Evolutionary conservation across 2,329 filamentous ascomycete genomes (phyloP).

Genomic region (Colletotrichum coccodes): DNA sequence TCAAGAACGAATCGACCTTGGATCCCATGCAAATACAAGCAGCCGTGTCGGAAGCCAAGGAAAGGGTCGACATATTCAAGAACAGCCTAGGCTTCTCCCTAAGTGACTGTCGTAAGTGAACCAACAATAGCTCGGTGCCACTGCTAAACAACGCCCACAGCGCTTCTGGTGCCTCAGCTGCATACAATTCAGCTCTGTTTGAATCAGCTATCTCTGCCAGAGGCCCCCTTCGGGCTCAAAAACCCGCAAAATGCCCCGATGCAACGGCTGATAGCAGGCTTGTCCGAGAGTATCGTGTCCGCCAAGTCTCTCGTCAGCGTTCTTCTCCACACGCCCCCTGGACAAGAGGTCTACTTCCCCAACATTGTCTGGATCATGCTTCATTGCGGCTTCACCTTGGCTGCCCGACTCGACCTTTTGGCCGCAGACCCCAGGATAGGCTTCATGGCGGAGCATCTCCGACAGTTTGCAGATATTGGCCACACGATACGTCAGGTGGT

Average conservation of each 20-base stretch:
- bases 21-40: slow-evolving; percentile 29
- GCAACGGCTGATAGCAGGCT: slow-evolving; percentile 37
- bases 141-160: slow-evolving; percentile 25
- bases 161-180: slow-evolving; percentile 40
- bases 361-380: slow-evolving; percentile 45
- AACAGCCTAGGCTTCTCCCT: slow-evolving; percentile 39
- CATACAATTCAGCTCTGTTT: slow-evolving; percentile 43
- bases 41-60: slow-evolving; percentile 22
- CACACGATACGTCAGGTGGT: slow-evolving; percentile 42
- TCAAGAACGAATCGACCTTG: slow-evolving; percentile 29
- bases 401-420: slow-evolving; percentile 43
- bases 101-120: slow-evolving; percentile 42
- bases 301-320: slow-evolving; percentile 43
- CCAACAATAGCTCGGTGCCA: rapidly evolving
- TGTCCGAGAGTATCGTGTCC: slow-evolving; percentile 43
- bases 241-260: slow-evolving; percentile 37
- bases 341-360: slow-evolving; percentile 40
- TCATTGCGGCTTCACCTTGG: slow-evolving; percentile 42
- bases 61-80: slow-evolving; percentile 35
- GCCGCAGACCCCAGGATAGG: slow-evolving; percentile 38
- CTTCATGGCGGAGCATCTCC: slow-evolving; percentile 39
- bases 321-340: slow-evolving; percentile 39
- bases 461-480: slow-evolving; percentile 42
- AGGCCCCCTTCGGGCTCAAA: slow-evolving; percentile 38
- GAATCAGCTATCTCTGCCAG: slow-evolving; percentile 41